Conservation (phyloP, 306 rosid genomes). For the Vicia villosa region DNA sequence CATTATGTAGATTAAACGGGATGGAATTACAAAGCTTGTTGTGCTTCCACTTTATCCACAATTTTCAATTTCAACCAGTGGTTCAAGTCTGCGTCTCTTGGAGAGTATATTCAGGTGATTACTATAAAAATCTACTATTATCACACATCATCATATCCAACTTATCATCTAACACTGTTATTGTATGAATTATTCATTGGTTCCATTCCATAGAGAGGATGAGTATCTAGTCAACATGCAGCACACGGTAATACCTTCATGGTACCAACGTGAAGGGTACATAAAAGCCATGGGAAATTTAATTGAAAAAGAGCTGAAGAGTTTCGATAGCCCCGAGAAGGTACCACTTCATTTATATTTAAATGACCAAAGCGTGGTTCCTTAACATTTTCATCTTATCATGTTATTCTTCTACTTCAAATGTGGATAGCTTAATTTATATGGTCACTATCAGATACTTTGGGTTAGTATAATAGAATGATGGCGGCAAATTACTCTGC, state of each 20-base stretch:
- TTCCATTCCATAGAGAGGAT: conserved; percentile 73
- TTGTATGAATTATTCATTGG: conserved; percentile 33
- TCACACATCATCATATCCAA: conserved; percentile 8
- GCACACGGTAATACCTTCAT: conserved; percentile 95
- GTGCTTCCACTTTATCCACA: conserved; percentile 99
- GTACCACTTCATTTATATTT: conserved; percentile 43
- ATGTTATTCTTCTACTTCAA: conserved; percentile 23
- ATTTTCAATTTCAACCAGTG: conserved; percentile 97
- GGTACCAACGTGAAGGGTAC: conserved; percentile 99
- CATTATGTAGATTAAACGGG: conserved; percentile 74
- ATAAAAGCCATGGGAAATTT: conserved; percentile 92
- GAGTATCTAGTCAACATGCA: conserved; percentile 98
- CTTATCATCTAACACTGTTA: conserved; percentile 25
- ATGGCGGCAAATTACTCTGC: neutral
- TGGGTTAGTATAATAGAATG: conserved; percentile 10
- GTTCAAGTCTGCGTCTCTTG: conserved; percentile 94
- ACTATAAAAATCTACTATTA: conserved; percentile 1
- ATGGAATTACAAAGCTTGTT: conserved; percentile 90
- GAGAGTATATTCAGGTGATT: conserved; percentile 92
- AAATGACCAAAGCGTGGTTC: neutral
- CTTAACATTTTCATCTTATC: conserved; percentile 15
- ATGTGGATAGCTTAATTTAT: conserved; percentile 25
- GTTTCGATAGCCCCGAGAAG: conserved; percentile 66
- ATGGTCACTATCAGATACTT: conserved; percentile 4
- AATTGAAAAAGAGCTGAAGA: conserved; percentile 76